Base-by-base conservation (phyloP, 2,329 filamentous ascomycete species). In the Colletotrichum salicis region DNA sequence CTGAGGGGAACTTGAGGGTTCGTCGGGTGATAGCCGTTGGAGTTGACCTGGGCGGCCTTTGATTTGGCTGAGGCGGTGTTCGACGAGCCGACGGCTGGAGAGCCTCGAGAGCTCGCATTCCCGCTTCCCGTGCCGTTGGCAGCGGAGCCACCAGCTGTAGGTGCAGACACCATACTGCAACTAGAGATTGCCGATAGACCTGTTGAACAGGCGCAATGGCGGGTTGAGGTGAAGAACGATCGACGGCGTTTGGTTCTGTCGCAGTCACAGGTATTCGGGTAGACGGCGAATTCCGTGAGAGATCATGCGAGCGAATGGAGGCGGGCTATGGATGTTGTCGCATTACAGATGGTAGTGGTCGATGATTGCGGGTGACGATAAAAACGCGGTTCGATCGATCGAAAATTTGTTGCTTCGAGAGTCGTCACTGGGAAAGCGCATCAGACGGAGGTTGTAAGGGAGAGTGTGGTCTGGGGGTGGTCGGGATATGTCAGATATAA, bases 1-100 rank as follows among this genome's bases (percentile, higher is more conserved):
- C 88, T 90, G 51, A 91, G 83, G 13, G 87, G 86, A 52, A 82
- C 80, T 61, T 86, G 86, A 4, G 85, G 80, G 70, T 88, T 89
- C 41, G 84, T 76, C 11, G 86, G 84, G 73, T 88, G 85, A 68
- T 87, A 86, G 73, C 86, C 86, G 76, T 89, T 89, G 60, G 86
- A 84, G 77, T 86, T 86, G 76, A 87, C 81, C 73, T 86, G 86
- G n/a, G 82, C 74, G 62, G 70, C 78, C 75, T 88, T 89, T n/a
- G 86, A 77, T 74, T 88, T 88, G 61, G 83, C 80, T 24, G 80
- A 77, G 57, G 80, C 75, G 71, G 80, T 78, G 73, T 75, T 79
- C 33, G 81, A 74, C 15, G 80, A 73, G 64, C 82, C 82, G 55
- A 84, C 79, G 56, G 86, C 82, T 19, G 88, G 87, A 41, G 88